Percentiles rank a stretch among this genome's conserved stretches.
Conservation (phyloP, 345 rosid species). For the Litchi chinensis region DNA sequence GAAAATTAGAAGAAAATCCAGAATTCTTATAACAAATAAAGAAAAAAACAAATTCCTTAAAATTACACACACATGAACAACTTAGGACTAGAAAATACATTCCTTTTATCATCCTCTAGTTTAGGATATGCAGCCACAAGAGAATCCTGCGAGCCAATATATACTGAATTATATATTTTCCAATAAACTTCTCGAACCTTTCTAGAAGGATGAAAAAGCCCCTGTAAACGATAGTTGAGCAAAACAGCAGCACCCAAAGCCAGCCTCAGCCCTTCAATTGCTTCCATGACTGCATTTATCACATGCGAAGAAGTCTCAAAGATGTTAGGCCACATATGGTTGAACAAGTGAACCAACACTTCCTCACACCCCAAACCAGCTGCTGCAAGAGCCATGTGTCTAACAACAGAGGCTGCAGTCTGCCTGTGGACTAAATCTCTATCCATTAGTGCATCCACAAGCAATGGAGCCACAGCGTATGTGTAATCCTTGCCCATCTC, state of each 20-base stretch:
- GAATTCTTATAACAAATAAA: too few relatives aligned
- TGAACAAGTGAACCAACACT: constrained; percentile 80
- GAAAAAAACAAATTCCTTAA: too few relatives aligned
- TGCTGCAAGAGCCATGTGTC: constrained; percentile 96
- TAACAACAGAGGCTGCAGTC: constrained; percentile 97
- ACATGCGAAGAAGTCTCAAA: constrained; percentile 99
- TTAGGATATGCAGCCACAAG: constrained; percentile 91
- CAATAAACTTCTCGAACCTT: constrained; percentile 98
- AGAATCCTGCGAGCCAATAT: constrained; percentile 89
- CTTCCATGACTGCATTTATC: constrained; percentile 95
- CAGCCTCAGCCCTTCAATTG: constrained; percentile 94
- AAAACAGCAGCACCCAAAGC: constrained; percentile 88
- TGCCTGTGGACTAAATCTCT: constrained; percentile 96
- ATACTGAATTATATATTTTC: constrained; percentile 96
- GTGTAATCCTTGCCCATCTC: constrained; percentile 99
- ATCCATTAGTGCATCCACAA: constrained; percentile 97
- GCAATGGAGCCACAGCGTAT: constrained; percentile 94
- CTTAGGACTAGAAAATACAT: constrained; percentile 90
- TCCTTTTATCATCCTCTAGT: constrained; percentile 73
- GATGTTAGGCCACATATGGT: constrained; percentile 96
- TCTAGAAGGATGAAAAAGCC: constrained; percentile 94
- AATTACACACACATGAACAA: constrained; percentile 57
- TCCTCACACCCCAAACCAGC: constrained; percentile 99
- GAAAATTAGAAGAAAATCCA: too few relatives aligned
- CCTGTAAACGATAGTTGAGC: constrained; percentile 92